These are phyloP conservation scores for Nakazawaea wickerhamii DNA, from an alignment of 805 yeast species.

Conservation along the genomic window DNA sequence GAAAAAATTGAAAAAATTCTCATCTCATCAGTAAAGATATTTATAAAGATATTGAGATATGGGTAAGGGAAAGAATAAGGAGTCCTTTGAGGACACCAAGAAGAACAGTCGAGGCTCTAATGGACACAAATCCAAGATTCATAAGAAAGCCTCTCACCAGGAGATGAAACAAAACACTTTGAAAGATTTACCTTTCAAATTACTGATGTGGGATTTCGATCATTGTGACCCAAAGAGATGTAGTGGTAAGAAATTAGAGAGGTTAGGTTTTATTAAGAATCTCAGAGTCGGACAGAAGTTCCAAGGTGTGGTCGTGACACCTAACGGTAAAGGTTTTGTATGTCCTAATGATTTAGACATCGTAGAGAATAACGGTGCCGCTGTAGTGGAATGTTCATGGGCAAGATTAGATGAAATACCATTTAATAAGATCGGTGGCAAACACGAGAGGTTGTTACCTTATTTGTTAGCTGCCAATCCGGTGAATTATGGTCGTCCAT, in stretches of 20 bases:
- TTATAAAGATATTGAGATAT: no score
- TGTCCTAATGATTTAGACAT: slow-evolving; percentile 80
- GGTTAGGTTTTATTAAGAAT: slow-evolving; percentile 76
- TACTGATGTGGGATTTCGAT: slow-evolving; percentile 99
- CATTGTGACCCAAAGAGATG: slow-evolving; percentile 98
- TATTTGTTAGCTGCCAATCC: slow-evolving; percentile 95
- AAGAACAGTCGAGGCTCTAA: slow-evolving; percentile 40
- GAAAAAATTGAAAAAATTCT: not conserved
- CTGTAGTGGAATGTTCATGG: slow-evolving; percentile 99
- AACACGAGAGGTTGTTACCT: slow-evolving; percentile 80
- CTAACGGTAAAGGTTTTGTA: slow-evolving; percentile 85
- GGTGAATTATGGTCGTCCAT: slow-evolving; percentile 93
- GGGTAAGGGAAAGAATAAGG: slow-evolving; percentile 52
- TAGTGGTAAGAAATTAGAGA: slow-evolving; percentile 88
- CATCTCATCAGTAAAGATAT: no score
- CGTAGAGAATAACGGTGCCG: slow-evolving; percentile 82
- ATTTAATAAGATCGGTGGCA: slow-evolving; percentile 86
- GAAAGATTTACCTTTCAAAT: slow-evolving; percentile 63
- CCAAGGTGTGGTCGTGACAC: slow-evolving; percentile 85
- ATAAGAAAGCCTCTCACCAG: slow-evolving; percentile 34
- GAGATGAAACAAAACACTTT: slow-evolving; percentile 22
- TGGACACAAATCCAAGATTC: slow-evolving; percentile 52
- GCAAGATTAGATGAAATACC: slow-evolving; percentile 98
- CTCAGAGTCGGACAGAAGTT: slow-evolving; percentile 91
- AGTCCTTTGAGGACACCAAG: slow-evolving; percentile 31